These are phyloP conservation scores for Tulasnella sp. DNA, from an alignment of 768 basidiomycete genomes.

Conservation along the genomic window DNA sequence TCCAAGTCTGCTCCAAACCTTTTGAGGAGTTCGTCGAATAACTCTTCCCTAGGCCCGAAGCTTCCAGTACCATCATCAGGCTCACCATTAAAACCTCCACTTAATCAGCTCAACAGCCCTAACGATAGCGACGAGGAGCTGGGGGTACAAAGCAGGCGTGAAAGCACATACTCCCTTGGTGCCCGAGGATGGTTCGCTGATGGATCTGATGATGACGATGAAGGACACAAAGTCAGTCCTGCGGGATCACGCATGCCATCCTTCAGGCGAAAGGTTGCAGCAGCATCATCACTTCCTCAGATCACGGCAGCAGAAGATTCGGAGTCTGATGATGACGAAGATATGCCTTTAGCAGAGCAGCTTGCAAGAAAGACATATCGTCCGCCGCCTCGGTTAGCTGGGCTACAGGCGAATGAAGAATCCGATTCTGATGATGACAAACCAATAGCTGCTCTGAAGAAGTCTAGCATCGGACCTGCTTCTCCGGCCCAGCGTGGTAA, in stretches of 20 bases:
- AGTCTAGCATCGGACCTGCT: constrained; percentile 25
- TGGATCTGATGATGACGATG: constrained; percentile 53
- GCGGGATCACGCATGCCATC: background rate
- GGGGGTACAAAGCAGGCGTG: background rate
- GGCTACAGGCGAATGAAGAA: constrained; percentile 20
- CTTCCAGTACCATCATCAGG: too few relatives aligned
- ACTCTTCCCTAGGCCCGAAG: too few relatives aligned
- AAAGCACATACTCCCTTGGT: constrained; percentile 15
- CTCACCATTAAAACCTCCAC: too few relatives aligned
- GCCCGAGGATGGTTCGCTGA: constrained; percentile 23
- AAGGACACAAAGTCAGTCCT: constrained; percentile 18
- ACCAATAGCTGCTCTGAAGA: constrained; percentile 50
- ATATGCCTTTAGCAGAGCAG: constrained; percentile 59
- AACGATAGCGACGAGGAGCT: background rate
- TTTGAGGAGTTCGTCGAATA: too few relatives aligned
- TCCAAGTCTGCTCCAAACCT: background rate
- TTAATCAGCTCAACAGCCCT: background rate
- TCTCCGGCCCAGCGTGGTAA: constrained; percentile 35
- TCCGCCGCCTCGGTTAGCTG: constrained; percentile 24
- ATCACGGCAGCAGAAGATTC: constrained; percentile 21
- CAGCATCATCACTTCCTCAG: constrained; percentile 3
- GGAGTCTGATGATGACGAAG: constrained; percentile 53
- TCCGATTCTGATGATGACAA: constrained; percentile 57
- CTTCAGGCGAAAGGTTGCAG: constrained; percentile 7
- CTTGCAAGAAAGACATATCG: constrained; percentile 43